Percentiles rank a stretch among this genome's conserved stretches.
Evolutionary conservation across 2,329 filamentous ascomycete genomes (phyloP).

Genomic region (Talaromyces piceae): DNA sequence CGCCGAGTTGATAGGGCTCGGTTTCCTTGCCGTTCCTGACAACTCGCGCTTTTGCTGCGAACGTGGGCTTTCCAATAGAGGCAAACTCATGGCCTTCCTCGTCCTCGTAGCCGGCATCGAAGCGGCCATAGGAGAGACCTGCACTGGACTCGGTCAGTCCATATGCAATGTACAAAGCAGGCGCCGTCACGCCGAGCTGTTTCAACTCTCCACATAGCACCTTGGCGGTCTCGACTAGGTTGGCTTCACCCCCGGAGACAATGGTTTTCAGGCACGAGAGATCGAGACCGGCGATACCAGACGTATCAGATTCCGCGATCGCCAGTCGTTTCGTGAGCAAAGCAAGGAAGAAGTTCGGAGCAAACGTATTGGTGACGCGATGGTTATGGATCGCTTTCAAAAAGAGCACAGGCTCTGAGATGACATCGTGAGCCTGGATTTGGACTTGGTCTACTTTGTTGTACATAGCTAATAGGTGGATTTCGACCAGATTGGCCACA

Average conservation of each 20-base stretch:
- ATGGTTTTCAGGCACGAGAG: conserved; percentile 22
- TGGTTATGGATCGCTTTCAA: conserved; percentile 35
- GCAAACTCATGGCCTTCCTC: conserved; percentile 21
- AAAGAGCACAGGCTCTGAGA: conserved; percentile 29
- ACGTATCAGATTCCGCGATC: not conserved
- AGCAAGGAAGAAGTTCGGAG: conserved; percentile 15
- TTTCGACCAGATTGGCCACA: conserved; percentile 45
- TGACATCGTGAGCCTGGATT: conserved; percentile 12
- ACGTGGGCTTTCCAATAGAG: conserved; percentile 26
- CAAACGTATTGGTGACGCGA: conserved; percentile 13
- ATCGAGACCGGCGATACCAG: not conserved
- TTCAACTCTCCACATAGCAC: conserved; percentile 22
- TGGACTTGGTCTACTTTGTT: conserved; percentile 17
- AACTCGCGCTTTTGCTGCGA: not conserved
- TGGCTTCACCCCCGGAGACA: conserved; percentile 44
- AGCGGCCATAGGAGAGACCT: conserved; percentile 35
- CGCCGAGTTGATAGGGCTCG: conserved; percentile 5
- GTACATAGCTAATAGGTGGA: conserved; percentile 43
- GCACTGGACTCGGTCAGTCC: conserved; percentile 48
- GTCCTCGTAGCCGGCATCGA: conserved; percentile 34
- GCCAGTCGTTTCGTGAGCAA: not conserved
- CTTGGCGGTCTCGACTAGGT: conserved; percentile 21
- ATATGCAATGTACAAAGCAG: conserved; percentile 37
- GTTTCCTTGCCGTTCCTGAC: not conserved
- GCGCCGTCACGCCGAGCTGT: conserved; percentile 23